phyloP scores from a whole-genome alignment of 257 asterid species.

The Salvia miltiorrhiza region DNA sequence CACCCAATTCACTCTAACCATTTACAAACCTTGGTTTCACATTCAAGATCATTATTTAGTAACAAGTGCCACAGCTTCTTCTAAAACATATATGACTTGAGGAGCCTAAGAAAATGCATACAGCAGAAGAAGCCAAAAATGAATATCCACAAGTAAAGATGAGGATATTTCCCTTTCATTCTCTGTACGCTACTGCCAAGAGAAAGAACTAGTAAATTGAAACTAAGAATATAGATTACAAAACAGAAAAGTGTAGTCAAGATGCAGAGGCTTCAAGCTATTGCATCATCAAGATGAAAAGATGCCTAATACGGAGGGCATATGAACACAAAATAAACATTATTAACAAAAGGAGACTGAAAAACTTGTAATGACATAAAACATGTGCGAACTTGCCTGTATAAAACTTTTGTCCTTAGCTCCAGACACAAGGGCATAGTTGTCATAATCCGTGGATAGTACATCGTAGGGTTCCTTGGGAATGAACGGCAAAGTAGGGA shows the following conservation, averaged over 20 bases:
- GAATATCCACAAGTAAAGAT: no score
- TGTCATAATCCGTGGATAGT: constrained; percentile 79
- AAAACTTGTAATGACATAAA: not conserved
- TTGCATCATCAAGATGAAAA: not conserved
- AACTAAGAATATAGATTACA: no score
- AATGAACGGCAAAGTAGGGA: constrained; percentile 91
- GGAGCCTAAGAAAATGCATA: not conserved
- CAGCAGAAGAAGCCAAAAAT: no score
- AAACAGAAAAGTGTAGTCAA: no score
- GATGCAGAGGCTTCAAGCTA: no score
- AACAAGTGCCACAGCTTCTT: not conserved
- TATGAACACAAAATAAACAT: not conserved
- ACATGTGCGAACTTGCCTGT: constrained; percentile 45
- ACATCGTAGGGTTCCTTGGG: constrained; percentile 94
- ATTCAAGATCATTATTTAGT: not conserved
- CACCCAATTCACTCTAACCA: not conserved
- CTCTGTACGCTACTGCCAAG: not conserved
- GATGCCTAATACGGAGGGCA: not conserved
- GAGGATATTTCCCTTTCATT: not conserved
- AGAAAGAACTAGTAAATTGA: no score
- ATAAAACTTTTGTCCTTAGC: constrained; percentile 77
- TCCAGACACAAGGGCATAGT: constrained; percentile 87
- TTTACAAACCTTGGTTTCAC: not conserved
- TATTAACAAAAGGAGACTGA: not conserved
- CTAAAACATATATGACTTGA: not conserved